Evolutionary conservation across 768 basidiomycete species (phyloP).

Genomic region (Lentinula sp.): DNA sequence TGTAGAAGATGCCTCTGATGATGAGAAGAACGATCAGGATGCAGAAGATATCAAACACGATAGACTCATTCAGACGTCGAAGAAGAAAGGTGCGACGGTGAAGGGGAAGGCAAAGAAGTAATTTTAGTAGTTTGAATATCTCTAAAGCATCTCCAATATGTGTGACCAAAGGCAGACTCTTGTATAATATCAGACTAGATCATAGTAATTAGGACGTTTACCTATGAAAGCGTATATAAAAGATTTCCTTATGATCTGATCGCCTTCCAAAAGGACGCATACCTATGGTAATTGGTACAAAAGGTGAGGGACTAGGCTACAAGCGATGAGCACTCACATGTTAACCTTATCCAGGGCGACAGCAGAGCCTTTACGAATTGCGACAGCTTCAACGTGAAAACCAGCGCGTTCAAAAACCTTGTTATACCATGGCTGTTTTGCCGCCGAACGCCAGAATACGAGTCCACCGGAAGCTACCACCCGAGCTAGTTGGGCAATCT

Average conservation of each 20-base stretch:
- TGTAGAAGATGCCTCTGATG: constrained; percentile 42
- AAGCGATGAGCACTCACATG: constrained; percentile 36
- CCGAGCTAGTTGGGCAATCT: constrained; percentile 48
- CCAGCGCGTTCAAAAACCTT: constrained; percentile 47
- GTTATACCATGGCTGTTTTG: constrained; percentile 61
- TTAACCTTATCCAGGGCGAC: constrained; percentile 62
- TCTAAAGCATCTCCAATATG: background rate
- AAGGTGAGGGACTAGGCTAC: background rate
- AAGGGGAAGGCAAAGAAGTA: constrained; percentile 15
- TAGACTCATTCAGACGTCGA: constrained; percentile 30
- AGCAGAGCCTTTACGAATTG: constrained; percentile 41
- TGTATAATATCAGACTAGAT: no score
- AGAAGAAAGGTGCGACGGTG: constrained; percentile 27
- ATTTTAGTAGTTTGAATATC: background rate
- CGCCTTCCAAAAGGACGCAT: constrained; percentile 29
- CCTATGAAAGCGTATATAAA: no score
- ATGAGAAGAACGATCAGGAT: constrained; percentile 31
- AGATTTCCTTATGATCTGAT: constrained; percentile 11
- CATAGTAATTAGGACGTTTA: no score
- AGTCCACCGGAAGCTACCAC: constrained; percentile 54
- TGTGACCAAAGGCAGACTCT: no score
- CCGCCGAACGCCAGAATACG: constrained; percentile 63
- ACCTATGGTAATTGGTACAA: constrained; percentile 15
- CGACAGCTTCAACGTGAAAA: constrained; percentile 47
- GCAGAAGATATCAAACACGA: constrained; percentile 26